Conservation (phyloP, 2,329 filamentous ascomycete genomes). For the Pleomassaria siparia region DNA sequence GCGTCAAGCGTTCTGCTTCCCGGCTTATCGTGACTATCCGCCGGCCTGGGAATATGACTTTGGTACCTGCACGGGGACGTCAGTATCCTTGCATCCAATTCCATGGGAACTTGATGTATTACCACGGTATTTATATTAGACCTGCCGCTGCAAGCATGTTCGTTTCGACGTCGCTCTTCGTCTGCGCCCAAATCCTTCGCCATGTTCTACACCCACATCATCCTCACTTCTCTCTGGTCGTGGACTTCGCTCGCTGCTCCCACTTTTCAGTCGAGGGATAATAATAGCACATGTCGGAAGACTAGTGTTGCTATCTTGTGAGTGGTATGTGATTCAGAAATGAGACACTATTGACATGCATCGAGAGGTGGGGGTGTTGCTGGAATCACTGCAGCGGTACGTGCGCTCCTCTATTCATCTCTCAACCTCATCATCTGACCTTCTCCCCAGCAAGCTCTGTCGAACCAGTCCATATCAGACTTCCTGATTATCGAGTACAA, state of each 20-base stretch:
- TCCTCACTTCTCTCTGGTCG: constrained; percentile 10
- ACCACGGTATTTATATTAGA: too few relatives aligned
- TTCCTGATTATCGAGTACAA: constrained; percentile 68
- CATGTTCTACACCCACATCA: constrained; percentile 4
- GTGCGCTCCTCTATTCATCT: too few relatives aligned
- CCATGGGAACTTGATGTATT: constrained; percentile 3
- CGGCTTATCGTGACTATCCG: constrained; percentile 10
- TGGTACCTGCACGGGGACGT: constrained; percentile 3
- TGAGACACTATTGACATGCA: background rate
- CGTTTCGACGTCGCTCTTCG: constrained; percentile 3
- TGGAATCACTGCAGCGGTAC: constrained; percentile 62
- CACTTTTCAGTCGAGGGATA: constrained; percentile 10
- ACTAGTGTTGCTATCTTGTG: constrained; percentile 39
- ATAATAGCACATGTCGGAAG: constrained; percentile 31
- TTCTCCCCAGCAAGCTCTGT: constrained; percentile 55
- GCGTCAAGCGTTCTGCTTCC: constrained; percentile 4
- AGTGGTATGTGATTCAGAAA: constrained; percentile 3
- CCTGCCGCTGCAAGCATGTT: background rate
- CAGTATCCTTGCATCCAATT: background rate
- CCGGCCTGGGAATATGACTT: background rate
- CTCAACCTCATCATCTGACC: background rate
- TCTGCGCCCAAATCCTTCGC: constrained; percentile 1
- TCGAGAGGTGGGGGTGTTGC: constrained; percentile 60
- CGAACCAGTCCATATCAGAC: constrained; percentile 62
- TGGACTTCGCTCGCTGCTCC: constrained; percentile 18